A percentile compares a stretch with the other conserved stretches of the same genome.
Conservation (phyloP, 805 yeast genomes). For the Myxozyma mucilagina region DNA sequence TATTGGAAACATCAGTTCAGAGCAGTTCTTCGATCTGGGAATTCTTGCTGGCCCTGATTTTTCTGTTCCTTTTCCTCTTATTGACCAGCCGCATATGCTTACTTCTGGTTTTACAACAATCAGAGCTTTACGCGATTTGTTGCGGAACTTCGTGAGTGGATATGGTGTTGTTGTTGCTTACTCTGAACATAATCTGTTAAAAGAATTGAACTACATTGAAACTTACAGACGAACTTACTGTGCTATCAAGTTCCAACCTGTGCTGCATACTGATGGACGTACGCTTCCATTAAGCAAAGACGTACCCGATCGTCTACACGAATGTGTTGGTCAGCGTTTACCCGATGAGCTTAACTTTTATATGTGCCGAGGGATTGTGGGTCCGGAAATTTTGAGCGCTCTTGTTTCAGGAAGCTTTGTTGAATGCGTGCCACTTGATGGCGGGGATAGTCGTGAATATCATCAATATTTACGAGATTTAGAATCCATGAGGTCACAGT, state of each 20-base stretch:
- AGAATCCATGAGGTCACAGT: conserved; percentile 55
- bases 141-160: conserved; percentile 37
- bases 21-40: conserved; percentile 73
- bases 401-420: conserved; percentile 56
- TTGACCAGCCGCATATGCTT: conserved; percentile 33
- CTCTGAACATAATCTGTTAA: conserved; percentile 20
- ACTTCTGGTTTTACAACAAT: conserved; percentile 17
- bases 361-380: conserved; percentile 71
- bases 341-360: conserved; percentile 86
- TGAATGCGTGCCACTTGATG: conserved; percentile 28
- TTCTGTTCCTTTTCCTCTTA: conserved; percentile 65
- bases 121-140: conserved; percentile 37
- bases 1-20: conserved; percentile 54
- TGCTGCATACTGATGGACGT: conserved; percentile 65
- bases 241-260: conserved; percentile 70
- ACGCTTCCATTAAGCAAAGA: conserved; percentile 60
- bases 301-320: conserved; percentile 79
- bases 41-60: conserved; percentile 76
- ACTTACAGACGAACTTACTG: conserved; percentile 68
- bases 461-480: conserved; percentile 47
- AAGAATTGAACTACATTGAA: conserved; percentile 40
- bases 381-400: conserved; percentile 63
- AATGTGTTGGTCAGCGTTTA: conserved; percentile 75
- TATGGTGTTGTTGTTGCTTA: conserved; percentile 37
- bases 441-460: conserved; percentile 55